These are phyloP conservation scores for Bothriochloa decipiens DNA, from an alignment of 176 grass and related monocot species.

Conservation along the genomic window DNA sequence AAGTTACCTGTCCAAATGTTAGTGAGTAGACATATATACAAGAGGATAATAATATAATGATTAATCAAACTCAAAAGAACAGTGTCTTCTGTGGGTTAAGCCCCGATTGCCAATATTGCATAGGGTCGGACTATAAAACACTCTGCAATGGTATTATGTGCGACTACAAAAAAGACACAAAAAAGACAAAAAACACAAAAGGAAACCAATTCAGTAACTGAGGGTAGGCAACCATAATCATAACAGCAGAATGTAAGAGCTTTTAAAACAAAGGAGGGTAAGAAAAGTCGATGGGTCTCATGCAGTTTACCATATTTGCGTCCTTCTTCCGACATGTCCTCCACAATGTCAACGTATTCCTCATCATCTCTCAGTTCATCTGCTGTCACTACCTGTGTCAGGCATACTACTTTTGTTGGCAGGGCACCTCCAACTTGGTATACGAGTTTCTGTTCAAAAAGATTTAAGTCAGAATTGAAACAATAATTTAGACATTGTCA, in stretches of 20 bases:
- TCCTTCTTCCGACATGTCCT: constrained; percentile 96
- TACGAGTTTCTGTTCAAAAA: constrained; percentile 68
- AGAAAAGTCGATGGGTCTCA: neutral
- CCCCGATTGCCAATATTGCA: constrained; percentile 69
- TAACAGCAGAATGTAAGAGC: constrained; percentile 2
- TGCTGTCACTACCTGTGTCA: constrained; percentile 74
- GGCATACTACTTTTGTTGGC: constrained; percentile 82
- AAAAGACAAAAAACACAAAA: constrained; percentile 60
- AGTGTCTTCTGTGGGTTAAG: constrained; percentile 64
- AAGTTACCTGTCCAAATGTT: constrained; percentile 74
- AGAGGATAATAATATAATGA: neutral
- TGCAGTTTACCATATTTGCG: constrained; percentile 76
- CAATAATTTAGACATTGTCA: neutral
- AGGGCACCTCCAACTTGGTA: constrained; percentile 80
- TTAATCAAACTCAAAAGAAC: constrained; percentile 40
- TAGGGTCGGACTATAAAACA: constrained; percentile 72
- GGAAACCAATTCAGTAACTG: constrained; percentile 62
- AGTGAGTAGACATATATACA: constrained; percentile 42
- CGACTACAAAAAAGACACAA: constrained; percentile 73
- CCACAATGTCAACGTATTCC: constrained; percentile 88
- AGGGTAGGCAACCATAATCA: constrained; percentile 26
- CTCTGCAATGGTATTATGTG: constrained; percentile 64
- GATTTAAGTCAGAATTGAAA: constrained; percentile 24
- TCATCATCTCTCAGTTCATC: constrained; percentile 95
- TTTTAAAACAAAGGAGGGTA: constrained; percentile 20